Percentiles rank a stretch among this genome's conserved stretches.
Evolutionary conservation across 352 stramenopile species (phyloP).

Genomic region (Thraustotheca clavata): DNA sequence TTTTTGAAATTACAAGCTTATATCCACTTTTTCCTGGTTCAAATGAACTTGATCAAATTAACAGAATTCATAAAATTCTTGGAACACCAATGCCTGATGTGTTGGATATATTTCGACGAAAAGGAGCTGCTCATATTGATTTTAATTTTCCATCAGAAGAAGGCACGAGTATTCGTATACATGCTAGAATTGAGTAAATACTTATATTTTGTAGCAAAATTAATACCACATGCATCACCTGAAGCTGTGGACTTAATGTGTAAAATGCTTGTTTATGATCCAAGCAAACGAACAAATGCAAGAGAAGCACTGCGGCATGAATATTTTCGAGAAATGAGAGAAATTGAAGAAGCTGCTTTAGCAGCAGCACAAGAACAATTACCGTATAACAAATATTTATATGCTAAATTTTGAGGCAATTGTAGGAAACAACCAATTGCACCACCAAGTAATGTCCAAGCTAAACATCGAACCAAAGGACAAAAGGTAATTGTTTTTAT

Average conservation of each 20-base stretch:
- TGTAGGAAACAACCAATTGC: conserved; percentile 1
- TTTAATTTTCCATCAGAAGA: conserved; percentile 89
- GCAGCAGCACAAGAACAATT: not conserved
- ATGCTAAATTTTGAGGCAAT: not conserved
- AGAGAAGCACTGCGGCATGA: conserved; percentile 83
- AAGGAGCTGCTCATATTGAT: conserved; percentile 87
- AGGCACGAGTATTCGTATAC: conserved; percentile 46
- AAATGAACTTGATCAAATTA: conserved; percentile 94
- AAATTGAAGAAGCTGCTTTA: conserved; percentile 41
- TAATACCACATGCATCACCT: conserved; percentile 83
- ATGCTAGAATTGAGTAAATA: not conserved
- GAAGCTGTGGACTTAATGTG: conserved; percentile 84
- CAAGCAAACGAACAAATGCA: conserved; percentile 84
- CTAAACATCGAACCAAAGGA: conserved; percentile 15
- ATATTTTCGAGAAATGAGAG: conserved; percentile 84
- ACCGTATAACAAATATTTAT: not conserved
- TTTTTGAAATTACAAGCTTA: conserved; percentile 93
- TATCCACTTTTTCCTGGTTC: conserved; percentile 92
- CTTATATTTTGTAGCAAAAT: conserved; percentile 33
- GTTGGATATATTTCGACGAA: conserved; percentile 85
- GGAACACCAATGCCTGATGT: conserved; percentile 82
- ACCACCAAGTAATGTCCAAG: not conserved
- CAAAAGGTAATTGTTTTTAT: too few species aligned
- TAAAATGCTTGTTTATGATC: conserved; percentile 87
- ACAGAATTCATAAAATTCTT: conserved; percentile 92